Evolutionary conservation across 306 rosid genomes (phyloP).

Genomic region (Quillaja saponaria): DNA sequence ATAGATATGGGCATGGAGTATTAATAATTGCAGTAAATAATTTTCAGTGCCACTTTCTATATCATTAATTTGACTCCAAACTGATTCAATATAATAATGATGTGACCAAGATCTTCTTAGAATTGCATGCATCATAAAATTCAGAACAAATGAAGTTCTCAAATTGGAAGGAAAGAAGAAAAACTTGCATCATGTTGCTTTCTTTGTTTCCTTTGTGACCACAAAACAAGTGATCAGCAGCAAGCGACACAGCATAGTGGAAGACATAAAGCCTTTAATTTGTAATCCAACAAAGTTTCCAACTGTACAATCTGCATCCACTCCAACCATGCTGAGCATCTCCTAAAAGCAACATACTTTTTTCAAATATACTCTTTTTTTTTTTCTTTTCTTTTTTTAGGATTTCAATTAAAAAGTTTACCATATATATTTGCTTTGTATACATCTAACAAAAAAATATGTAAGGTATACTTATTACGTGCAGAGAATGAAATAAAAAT

Average conservation of each 20-base stretch:
- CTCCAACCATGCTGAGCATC: background rate
- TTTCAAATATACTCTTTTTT: no score
- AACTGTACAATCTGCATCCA: no score
- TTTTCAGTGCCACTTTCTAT: no score
- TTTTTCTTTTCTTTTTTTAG: background rate
- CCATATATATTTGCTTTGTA: no score
- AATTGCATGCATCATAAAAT: constrained; percentile 18
- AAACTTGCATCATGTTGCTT: constrained; percentile 16
- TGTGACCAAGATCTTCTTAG: constrained; percentile 5
- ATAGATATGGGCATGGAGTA: no score
- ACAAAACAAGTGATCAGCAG: constrained; percentile 17
- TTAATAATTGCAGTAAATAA: no score
- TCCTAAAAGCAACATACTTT: no score
- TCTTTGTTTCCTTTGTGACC: constrained; percentile 16
- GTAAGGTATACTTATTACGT: no score
- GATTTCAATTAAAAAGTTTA: no score
- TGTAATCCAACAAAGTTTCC: no score
- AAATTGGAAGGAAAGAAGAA: constrained; percentile 4
- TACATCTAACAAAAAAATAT: no score
- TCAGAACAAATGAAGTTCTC: background rate
- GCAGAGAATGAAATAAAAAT: no score
- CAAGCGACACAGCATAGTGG: constrained; percentile 36
- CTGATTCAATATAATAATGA: background rate
- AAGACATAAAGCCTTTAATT: constrained; percentile 3
- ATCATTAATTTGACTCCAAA: constrained; percentile 16